Evolutionary conservation across 148 eudicot species (phyloP).

Genomic region (Vaccinium darrowii): DNA sequence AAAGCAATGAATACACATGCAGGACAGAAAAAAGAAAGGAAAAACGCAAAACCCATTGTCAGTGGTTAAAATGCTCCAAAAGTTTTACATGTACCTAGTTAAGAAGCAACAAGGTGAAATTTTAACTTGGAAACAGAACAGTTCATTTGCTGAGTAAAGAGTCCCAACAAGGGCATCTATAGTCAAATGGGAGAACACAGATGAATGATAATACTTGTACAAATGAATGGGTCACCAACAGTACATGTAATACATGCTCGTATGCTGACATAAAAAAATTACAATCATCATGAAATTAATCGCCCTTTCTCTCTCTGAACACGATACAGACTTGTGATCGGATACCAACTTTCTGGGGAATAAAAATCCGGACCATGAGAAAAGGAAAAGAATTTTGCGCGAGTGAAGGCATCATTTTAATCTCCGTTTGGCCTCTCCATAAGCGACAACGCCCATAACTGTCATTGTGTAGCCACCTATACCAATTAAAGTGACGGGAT

Average conservation of each 20-base stretch:
- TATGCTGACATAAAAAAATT: background rate
- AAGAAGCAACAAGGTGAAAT: background rate
- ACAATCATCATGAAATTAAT: background rate
- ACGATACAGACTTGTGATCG: background rate
- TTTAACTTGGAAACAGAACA: background rate
- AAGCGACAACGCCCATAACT: conserved; percentile 87
- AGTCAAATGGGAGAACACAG: background rate
- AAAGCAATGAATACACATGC: no score
- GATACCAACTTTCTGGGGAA: background rate
- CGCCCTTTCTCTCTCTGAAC: background rate
- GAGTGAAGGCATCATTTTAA: conserved; percentile 37
- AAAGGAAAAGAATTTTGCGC: background rate
- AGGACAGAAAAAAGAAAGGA: no score
- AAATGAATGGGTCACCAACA: background rate
- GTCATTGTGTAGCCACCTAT: conserved; percentile 90
- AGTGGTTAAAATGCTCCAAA: no score
- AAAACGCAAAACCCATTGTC: no score
- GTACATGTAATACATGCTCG: background rate
- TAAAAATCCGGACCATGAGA: background rate
- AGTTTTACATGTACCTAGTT: no score
- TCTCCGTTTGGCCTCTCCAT: conserved; percentile 91
- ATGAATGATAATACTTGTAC: background rate
- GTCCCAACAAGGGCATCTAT: background rate
- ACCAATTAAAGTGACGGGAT: conserved; percentile 81
- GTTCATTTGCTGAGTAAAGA: background rate